These are phyloP conservation scores for Xylariales sp. DNA, from an alignment of 2,329 filamentous ascomycete species.

Conservation along the genomic window DNA sequence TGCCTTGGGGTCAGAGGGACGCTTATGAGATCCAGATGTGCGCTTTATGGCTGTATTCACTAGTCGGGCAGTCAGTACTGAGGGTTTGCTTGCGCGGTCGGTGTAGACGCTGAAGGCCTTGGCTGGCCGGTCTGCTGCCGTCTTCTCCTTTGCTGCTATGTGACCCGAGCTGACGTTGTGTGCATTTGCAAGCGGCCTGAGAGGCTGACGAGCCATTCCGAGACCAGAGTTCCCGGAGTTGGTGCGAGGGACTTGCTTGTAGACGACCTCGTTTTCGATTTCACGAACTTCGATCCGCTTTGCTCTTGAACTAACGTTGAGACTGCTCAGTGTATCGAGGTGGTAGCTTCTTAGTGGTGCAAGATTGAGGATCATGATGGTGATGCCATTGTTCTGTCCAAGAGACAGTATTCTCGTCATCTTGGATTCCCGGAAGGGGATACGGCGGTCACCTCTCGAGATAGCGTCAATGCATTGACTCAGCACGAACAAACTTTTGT, in stretches of 20 bases:
- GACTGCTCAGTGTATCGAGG: constrained; percentile 84
- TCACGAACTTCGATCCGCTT: constrained; percentile 96
- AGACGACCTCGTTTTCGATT: constrained; percentile 91
- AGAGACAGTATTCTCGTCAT: constrained; percentile 93
- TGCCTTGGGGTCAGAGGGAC: constrained; percentile 30
- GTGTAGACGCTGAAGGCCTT: constrained; percentile 87
- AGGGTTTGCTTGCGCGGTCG: constrained; percentile 59
- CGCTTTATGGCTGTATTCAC: constrained; percentile 14
- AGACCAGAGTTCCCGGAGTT: constrained; percentile 31
- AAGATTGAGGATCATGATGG: constrained; percentile 93
- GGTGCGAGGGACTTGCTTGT: constrained; percentile 64
- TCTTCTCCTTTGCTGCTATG: constrained; percentile 43
- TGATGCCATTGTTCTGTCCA: constrained; percentile 92
- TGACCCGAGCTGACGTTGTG: constrained; percentile 67
- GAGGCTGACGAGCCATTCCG: constrained; percentile 60
- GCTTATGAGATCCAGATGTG: constrained; percentile 33
- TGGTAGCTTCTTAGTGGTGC: constrained; percentile 90
- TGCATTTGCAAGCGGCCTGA: constrained; percentile 70
- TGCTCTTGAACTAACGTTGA: constrained; percentile 91
- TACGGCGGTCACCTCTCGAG: constrained; percentile 65
- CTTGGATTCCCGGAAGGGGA: constrained; percentile 92
- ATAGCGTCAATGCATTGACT: constrained; percentile 96
- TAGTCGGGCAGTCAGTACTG: constrained; percentile 19
- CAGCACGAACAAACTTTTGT: constrained; percentile 92
- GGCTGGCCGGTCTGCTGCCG: constrained; percentile 43